These are phyloP conservation scores for Cordyceps pruinosa DNA, from an alignment of 2,329 filamentous ascomycete genomes.

Conservation along the genomic window DNA sequence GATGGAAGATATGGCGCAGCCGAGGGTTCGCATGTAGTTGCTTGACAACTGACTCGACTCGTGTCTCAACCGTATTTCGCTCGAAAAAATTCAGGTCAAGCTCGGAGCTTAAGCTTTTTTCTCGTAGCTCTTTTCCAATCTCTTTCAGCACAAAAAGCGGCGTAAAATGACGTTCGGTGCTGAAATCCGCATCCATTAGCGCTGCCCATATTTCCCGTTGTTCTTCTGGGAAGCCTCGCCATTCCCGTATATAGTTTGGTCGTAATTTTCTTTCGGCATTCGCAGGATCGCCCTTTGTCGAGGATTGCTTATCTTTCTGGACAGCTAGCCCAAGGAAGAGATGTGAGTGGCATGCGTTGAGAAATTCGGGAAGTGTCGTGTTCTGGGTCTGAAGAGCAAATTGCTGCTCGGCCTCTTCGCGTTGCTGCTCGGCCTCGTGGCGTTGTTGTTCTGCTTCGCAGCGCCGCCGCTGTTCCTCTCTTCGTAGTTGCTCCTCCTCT, in stretches of 20 bases:
- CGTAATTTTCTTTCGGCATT: conserved; percentile 4
- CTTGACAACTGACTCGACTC: background rate
- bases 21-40: background rate
- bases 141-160: background rate
- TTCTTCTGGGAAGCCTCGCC: background rate
- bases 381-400: too few species aligned
- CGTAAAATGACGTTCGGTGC: background rate
- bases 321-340: background rate
- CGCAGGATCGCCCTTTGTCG: background rate
- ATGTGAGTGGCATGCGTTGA: conserved; percentile 3
- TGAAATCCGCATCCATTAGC: conserved; percentile 3
- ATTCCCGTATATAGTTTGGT: conserved; percentile 1
- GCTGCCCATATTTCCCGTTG: background rate
- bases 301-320: conserved; percentile 1
- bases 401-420: too few species aligned
- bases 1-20: background rate
- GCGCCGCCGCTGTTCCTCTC: too few species aligned
- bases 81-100: conserved; percentile 3
- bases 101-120: conserved; percentile 3
- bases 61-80: conserved; percentile 1
- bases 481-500: too few species aligned
- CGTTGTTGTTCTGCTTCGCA: too few species aligned
- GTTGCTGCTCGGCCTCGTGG: too few species aligned
- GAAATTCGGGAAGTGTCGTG: background rate
- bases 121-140: background rate